Evolutionary conservation across 2,329 filamentous ascomycete genomes (phyloP).

Genomic region (Hypoxylon rubiginosum): DNA sequence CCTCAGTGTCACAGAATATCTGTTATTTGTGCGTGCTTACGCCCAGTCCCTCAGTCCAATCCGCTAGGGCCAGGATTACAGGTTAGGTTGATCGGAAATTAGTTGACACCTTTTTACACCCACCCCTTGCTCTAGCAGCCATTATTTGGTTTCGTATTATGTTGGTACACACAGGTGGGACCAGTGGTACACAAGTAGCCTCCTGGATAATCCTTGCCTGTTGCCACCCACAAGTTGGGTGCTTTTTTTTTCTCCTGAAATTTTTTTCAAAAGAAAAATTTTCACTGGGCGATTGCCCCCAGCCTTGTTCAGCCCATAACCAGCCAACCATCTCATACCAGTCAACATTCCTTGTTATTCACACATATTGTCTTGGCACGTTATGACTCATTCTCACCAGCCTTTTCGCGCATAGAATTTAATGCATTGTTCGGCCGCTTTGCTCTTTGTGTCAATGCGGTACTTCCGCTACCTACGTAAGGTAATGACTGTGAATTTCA

Average conservation of each 20-base stretch:
- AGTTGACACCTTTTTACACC: slow-evolving; percentile 11
- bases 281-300: slow-evolving; percentile 34
- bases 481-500: slow-evolving; percentile 1
- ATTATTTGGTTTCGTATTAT: slow-evolving; percentile 47
- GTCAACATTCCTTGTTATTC: slow-evolving; percentile 43
- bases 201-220: slow-evolving; percentile 33
- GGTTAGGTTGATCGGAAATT: slow-evolving; percentile 13
- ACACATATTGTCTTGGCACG: slow-evolving; percentile 40
- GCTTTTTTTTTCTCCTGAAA: slow-evolving; percentile 1
- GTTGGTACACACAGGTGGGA: slow-evolving; percentile 42
- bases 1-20: neutral
- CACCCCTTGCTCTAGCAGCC: slow-evolving; percentile 26
- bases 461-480: slow-evolving; percentile 3
- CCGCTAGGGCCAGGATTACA: neutral
- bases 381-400: slow-evolving; percentile 50
- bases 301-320: slow-evolving; percentile 42
- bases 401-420: slow-evolving; percentile 26
- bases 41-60: neutral
- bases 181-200: slow-evolving; percentile 26
- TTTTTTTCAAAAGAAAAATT: slow-evolving; percentile 29
- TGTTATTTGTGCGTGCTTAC: slow-evolving; percentile 5
- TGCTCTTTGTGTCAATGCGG: slow-evolving; percentile 1
- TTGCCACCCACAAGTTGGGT: slow-evolving; percentile 17
- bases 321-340: slow-evolving; percentile 29
- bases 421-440: slow-evolving; percentile 29